A percentile compares a stretch with the other conserved stretches of the same genome.
Evolutionary conservation across 2,329 filamentous ascomycete species (phyloP).

Genomic region (Aureobasidium sp.): DNA sequence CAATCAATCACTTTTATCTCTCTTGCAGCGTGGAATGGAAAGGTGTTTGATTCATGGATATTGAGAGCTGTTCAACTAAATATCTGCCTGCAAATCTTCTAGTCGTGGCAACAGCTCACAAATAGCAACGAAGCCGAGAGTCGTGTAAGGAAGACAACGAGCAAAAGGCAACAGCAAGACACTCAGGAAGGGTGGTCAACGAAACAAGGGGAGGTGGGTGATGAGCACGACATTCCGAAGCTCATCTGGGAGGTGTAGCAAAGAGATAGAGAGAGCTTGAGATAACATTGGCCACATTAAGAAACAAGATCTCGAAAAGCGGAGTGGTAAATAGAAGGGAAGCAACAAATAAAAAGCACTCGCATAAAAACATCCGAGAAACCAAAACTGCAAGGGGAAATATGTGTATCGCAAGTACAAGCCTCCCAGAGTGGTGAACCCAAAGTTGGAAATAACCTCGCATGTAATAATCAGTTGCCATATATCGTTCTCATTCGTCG

Average conservation of each 20-base stretch:
- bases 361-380: neutral
- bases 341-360: neutral
- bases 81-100: constrained; percentile 3
- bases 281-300: constrained; percentile 7
- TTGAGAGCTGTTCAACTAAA: neutral
- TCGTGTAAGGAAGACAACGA: neutral
- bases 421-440: constrained; percentile 9
- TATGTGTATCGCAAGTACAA: constrained; percentile 10
- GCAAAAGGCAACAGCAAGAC: neutral
- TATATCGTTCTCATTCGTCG: constrained; percentile 8
- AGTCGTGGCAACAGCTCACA: neutral
- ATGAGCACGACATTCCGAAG: neutral
- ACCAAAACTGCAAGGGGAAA: neutral
- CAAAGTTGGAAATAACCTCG: neutral
- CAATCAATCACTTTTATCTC: too few relatives aligned
- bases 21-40: neutral
- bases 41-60: neutral
- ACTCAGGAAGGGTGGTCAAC: neutral
- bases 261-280: neutral
- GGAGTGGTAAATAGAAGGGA: neutral
- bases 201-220: neutral
- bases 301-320: constrained; percentile 1
- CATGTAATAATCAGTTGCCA: constrained; percentile 9
- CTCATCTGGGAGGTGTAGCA: neutral
- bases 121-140: neutral